Evolutionary conservation across 73 alveolate species (phyloP), one percentile per base, ranked within the genome.

Genomic region (Stentor roeselii): DNA sequence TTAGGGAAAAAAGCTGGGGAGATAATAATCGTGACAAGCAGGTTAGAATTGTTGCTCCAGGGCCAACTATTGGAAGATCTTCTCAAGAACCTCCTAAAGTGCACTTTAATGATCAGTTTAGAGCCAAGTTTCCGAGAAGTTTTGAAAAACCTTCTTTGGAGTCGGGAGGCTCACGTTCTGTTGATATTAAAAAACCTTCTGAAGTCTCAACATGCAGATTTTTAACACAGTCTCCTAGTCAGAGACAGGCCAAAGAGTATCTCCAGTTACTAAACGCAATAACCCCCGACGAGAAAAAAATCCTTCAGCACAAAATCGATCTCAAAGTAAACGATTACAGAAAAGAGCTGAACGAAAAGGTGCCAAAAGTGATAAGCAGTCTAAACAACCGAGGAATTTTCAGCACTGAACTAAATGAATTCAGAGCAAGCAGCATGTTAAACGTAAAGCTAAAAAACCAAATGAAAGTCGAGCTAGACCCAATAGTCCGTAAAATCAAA

Each of bases 221-320:
- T 21, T 50, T 50, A 21, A 30, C n/a, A 67, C 41, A 67, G 2
- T 67, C 80, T 30, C 80, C n/a, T 21, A 67, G 80, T 32, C 80
- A 67, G 34, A 67, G n/a, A 21, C 80, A 67, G 37, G 80, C 80
- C 11, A 67, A 67, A 67, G 80, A 67, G 34, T 67, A 67, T 2
- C 2, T 67, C 27, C 80, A 67, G 41, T 67, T 21, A 27, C 37
- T 67, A 30, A 67, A 36, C 14, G 80, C 80, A 11, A 32, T 67
- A 67, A 67, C n/a, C 1, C 37, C 50, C 11, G 80, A 32, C 37
- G 80, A 67, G 34, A 67, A 67, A 67, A 27, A 34, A 27, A 11
- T 21, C 41, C 11, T 67, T 30, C n/a, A 67, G 37, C 14, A 36
- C 14, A 27, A 21, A 67, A 67, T 67, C 34, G n/a, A 21, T 32